Base-by-base conservation (phyloP, 2,329 filamentous ascomycete genomes). In the Rhynchosporium agropyri region DNA sequence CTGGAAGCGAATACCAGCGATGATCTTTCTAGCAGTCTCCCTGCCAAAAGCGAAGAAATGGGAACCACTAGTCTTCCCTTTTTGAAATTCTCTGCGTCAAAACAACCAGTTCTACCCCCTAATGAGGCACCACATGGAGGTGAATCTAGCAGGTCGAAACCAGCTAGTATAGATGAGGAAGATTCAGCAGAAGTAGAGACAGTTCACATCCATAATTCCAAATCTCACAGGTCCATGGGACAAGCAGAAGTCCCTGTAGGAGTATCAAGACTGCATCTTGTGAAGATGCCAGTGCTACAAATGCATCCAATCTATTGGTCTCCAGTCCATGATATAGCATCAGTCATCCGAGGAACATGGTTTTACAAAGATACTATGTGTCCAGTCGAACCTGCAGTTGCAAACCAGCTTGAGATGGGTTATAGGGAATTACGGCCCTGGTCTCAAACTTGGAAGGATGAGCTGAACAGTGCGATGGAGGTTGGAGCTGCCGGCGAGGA, bases 271-370 rank as follows among this genome's bases (percentile, higher is more conserved):
- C 80, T 99, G 63, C 94, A 99, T 74, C 84, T 93, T 71, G 94
- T 98, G 1, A 87, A 90, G 63, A 81, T 98, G 69, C 92, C 94
- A 28, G 84, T 84, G 59, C 78, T 96, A 40, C 83, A 91, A 72
- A 96, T 99, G 92, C 91, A 93, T 75, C 95, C 95, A 0, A 97
- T 98, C 64, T 99, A 99, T 74, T 99, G 95, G 95, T 93, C 89
- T 20, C 94, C 95, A 7, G 84, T 98, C 38, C 92, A 96, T 71
- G 95, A 98, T 72, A 84, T 96, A 38, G 89, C 91, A 6, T 81
- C 87, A 42, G 92, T 98, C 1, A 83, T 89, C 62, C 84, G 95
- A 68, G 92, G 90, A 0, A 98, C 94, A 0, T 99, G 95, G 95
- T 99, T 99, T 75, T 98, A 98, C 76, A 90, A 89, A 78, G 93